phyloP scores from a whole-genome alignment of 768 basidiomycete genomes.

The Myochromella boudieri region DNA sequence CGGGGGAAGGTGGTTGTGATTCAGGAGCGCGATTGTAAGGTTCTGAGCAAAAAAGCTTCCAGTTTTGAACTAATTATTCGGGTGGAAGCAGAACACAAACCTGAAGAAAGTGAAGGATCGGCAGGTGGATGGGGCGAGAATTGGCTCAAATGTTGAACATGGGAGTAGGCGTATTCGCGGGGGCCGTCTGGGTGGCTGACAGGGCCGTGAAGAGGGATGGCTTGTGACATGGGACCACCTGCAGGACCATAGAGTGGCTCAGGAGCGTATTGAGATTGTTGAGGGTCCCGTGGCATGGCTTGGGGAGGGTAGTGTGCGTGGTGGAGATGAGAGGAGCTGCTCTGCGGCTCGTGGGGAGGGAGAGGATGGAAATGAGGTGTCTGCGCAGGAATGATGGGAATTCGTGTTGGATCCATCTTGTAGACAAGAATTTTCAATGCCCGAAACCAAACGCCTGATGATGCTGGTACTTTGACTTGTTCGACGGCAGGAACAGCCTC shows the following conservation, averaged over 20 bases:
- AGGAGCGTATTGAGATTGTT: slow-evolving; percentile 23
- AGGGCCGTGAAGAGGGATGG: slow-evolving; percentile 42
- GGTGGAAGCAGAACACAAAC: slow-evolving; percentile 16
- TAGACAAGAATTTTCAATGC: slow-evolving; percentile 22
- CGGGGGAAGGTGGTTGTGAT: slow-evolving; percentile 31
- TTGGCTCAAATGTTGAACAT: slow-evolving; percentile 36
- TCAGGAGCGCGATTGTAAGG: slow-evolving; percentile 51
- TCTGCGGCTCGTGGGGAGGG: slow-evolving; percentile 27
- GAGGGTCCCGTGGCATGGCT: slow-evolving; percentile 38
- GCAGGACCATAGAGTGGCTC: slow-evolving; percentile 41
- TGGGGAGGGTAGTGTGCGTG: slow-evolving; percentile 22
- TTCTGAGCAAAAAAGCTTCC: slow-evolving; percentile 48
- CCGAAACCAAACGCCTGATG: slow-evolving; percentile 21
- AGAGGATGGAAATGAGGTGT: slow-evolving; percentile 26
- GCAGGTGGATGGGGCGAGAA: slow-evolving; percentile 31
- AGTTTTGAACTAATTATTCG: slow-evolving; percentile 34
- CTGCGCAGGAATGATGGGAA: slow-evolving; percentile 28
- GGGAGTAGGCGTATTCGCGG: slow-evolving; percentile 41
- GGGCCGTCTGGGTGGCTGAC: slow-evolving; percentile 44
- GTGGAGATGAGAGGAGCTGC: slow-evolving; percentile 16
- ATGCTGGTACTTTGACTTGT: slow-evolving; percentile 1
- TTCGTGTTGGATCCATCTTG: slow-evolving; percentile 25
- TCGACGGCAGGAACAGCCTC: slow-evolving; percentile 13
- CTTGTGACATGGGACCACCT: slow-evolving; percentile 39
- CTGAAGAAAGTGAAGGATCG: slow-evolving; percentile 25